phyloP scores from a whole-genome alignment of 2,329 filamentous ascomycete genomes.

The Clarireedia hainanense region DNA sequence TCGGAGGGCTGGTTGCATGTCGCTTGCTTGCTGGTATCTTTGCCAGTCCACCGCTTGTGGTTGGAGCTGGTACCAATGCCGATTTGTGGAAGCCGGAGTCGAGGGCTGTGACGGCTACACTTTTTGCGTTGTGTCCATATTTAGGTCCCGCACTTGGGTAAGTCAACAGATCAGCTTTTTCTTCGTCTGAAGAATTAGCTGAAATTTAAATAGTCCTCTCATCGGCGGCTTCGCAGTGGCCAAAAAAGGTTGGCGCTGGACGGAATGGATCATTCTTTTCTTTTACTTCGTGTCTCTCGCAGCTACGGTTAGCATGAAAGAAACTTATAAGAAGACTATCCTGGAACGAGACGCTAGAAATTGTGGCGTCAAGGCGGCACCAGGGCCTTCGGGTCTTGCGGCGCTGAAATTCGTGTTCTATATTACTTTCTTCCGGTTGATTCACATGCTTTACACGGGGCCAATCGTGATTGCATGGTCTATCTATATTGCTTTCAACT shows the following conservation, averaged over 20 bases:
- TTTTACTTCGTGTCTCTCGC: not conserved
- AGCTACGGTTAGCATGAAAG: not conserved
- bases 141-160: conserved; percentile 26
- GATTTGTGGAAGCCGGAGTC: conserved; percentile 53
- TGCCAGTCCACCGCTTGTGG: conserved; percentile 39
- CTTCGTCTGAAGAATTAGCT: not conserved
- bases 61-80: conserved; percentile 52
- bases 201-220: conserved; percentile 18
- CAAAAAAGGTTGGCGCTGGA: conserved; percentile 32
- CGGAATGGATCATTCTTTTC: conserved; percentile 7
- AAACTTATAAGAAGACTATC: not conserved
- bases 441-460: conserved; percentile 54
- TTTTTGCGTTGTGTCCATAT: conserved; percentile 35
- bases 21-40: conserved; percentile 50
- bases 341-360: not conserved
- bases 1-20: conserved; percentile 30
- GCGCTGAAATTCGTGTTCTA: not conserved
- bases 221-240: conserved; percentile 29
- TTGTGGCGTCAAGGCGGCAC: not conserved
- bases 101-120: conserved; percentile 49
- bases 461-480: conserved; percentile 37
- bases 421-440: conserved; percentile 51
- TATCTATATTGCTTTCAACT: too few relatives aligned
- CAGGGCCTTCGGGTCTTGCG: not conserved
- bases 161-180: not conserved